A percentile compares a stretch with the other conserved stretches of the same genome.
Evolutionary conservation across 202 grass and related monocot genomes (phyloP).

Genomic region (Panicum virgatum): DNA sequence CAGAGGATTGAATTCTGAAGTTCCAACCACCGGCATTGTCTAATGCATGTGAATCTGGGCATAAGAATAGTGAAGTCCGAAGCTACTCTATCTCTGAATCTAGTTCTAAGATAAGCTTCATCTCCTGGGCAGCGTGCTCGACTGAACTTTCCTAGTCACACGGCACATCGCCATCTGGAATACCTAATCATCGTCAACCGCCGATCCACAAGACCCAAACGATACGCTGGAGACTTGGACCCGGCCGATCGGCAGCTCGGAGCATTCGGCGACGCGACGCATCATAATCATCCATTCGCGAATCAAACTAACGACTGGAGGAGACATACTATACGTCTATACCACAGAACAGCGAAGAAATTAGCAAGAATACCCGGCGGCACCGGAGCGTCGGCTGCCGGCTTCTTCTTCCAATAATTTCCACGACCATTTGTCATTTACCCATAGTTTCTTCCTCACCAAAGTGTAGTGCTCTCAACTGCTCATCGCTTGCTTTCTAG

Average conservation of each 20-base stretch:
- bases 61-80: too few relatives aligned
- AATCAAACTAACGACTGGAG: background rate
- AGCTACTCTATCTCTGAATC: background rate
- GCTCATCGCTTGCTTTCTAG: background rate
- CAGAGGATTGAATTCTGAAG: background rate
- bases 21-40: background rate
- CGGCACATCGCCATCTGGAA: background rate
- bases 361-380: background rate
- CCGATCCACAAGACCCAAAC: background rate
- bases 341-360: background rate
- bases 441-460: background rate
- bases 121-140: background rate
- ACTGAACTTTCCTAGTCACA: background rate
- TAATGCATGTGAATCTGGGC: too few relatives aligned
- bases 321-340: too few relatives aligned
- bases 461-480: background rate
- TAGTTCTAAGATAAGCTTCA: background rate
- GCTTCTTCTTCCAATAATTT: slow-evolving; percentile 13
- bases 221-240: slow-evolving; percentile 39
- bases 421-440: background rate
- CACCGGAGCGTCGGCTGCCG: background rate
- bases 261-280: background rate
- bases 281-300: background rate
- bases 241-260: background rate
- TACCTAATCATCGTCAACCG: background rate